These are phyloP conservation scores for Alternaria rosae DNA, from an alignment of 2,329 filamentous ascomycete genomes.

Conservation along the genomic window DNA sequence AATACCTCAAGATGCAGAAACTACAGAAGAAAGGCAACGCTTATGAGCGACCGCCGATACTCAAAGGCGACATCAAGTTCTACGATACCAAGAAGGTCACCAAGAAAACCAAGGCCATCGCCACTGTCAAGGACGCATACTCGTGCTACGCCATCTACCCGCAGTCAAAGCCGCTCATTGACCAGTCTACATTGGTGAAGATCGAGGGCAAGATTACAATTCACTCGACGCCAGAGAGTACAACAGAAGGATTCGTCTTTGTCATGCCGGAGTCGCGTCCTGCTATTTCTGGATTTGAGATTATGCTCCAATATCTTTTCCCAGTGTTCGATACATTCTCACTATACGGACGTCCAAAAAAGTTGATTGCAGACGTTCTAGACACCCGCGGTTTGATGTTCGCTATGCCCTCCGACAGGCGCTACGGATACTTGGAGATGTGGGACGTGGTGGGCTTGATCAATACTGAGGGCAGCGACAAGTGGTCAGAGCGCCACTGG, in stretches of 20 bases:
- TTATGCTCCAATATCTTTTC: constrained; percentile 90
- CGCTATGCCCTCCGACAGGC: constrained; percentile 87
- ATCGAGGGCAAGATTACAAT: constrained; percentile 91
- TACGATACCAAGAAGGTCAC: constrained; percentile 90
- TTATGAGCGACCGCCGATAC: constrained; percentile 76
- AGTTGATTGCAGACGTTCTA: constrained; percentile 84
- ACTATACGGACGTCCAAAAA: constrained; percentile 87
- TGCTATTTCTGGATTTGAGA: constrained; percentile 94
- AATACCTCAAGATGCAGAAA: constrained; percentile 83
- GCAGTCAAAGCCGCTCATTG: constrained; percentile 90
- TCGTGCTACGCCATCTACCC: constrained; percentile 96
- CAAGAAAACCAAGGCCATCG: constrained; percentile 89
- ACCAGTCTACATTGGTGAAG: constrained; percentile 92
- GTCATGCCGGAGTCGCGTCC: constrained; percentile 95
- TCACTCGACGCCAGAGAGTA: constrained; percentile 77
- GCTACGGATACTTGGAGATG: constrained; percentile 90
- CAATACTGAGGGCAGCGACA: constrained; percentile 74
- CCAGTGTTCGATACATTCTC: constrained; percentile 93
- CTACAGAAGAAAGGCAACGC: constrained; percentile 80
- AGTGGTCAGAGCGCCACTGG: constrained; percentile 90
- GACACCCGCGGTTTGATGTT: constrained; percentile 96
- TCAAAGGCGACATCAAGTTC: constrained; percentile 93
- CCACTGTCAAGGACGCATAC: constrained; percentile 88
- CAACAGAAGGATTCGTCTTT: constrained; percentile 93
- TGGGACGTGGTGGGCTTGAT: constrained; percentile 85